Conservation (phyloP, 2,329 filamentous ascomycete genomes). For the Lasiodiplodia sp. region DNA sequence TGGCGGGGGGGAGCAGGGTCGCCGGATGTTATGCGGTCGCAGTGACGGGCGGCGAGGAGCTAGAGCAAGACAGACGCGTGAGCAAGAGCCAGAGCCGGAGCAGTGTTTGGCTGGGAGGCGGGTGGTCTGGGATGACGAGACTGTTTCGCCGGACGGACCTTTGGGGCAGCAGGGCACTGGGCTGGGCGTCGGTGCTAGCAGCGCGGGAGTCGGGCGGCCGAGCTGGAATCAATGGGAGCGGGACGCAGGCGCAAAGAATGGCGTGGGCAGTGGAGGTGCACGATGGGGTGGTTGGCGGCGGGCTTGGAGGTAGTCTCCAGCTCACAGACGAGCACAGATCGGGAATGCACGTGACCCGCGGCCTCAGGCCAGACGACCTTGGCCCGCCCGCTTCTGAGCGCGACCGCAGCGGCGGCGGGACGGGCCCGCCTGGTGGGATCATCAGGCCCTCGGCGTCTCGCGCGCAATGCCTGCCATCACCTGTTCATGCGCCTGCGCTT, state of each 20-base stretch:
- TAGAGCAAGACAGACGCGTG: constrained; percentile 20
- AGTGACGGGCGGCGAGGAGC: background rate
- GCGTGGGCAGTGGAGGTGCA: constrained; percentile 22
- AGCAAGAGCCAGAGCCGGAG: constrained; percentile 21
- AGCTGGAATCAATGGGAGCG: constrained; percentile 23
- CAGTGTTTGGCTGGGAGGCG: constrained; percentile 24
- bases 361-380: too few species aligned
- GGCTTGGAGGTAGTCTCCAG: constrained; percentile 22
- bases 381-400: constrained; percentile 4
- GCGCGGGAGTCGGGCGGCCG: constrained; percentile 21
- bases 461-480: constrained; percentile 8
- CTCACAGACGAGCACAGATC: constrained; percentile 19
- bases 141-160: constrained; percentile 29
- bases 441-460: constrained; percentile 9
- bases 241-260: constrained; percentile 30
- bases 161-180: background rate
- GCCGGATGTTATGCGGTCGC: constrained; percentile 2
- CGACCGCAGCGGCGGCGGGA: background rate
- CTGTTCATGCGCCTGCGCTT: background rate
- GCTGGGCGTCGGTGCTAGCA: constrained; percentile 14
- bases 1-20: background rate
- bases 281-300: constrained; percentile 21
- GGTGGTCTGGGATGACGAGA: constrained; percentile 29
- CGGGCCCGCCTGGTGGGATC: background rate
- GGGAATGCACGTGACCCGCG: constrained; percentile 7